Evolutionary conservation across 148 eudicot genomes (phyloP).

Genomic region (Camellia granthamiana): DNA sequence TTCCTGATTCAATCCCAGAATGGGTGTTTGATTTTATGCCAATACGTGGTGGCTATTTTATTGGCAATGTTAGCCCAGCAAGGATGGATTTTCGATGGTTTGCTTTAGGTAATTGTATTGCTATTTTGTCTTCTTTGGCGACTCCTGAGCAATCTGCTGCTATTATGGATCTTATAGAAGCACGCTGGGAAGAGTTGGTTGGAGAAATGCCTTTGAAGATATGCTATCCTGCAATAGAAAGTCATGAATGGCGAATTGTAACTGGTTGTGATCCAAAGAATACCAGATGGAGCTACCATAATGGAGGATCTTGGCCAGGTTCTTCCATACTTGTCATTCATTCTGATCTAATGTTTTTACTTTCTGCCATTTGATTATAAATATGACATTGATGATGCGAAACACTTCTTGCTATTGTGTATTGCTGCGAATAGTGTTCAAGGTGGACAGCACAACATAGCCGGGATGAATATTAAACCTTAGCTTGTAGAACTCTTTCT

Average conservation of each 20-base stretch:
- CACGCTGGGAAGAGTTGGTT: slow-evolving; percentile 94
- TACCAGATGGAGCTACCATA: slow-evolving; percentile 98
- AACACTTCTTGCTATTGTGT: not conserved
- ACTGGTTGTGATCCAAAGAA: slow-evolving; percentile 99
- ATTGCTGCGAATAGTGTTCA: no score
- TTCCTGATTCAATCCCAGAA: slow-evolving; percentile 95
- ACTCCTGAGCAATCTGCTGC: slow-evolving; percentile 96
- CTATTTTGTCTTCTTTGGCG: slow-evolving; percentile 87
- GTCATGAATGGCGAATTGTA: slow-evolving; percentile 94
- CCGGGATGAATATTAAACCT: no score
- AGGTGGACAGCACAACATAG: no score
- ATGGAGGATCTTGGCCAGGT: slow-evolving; percentile 99
- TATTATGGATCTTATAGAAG: slow-evolving; percentile 95
- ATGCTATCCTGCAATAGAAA: slow-evolving; percentile 84
- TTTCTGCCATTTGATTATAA: not conserved
- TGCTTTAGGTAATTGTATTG: slow-evolving; percentile 89
- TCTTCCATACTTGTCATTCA: slow-evolving; percentile 22
- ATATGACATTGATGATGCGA: not conserved
- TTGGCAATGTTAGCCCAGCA: slow-evolving; percentile 96
- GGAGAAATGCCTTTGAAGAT: slow-evolving; percentile 97
- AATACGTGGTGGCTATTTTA: slow-evolving; percentile 86
- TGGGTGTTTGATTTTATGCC: slow-evolving; percentile 99
- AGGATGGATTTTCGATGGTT: slow-evolving; percentile 99
- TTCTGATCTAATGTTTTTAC: slow-evolving; percentile 3
- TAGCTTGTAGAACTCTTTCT: not conserved